These are phyloP conservation scores for Tolypocladium ovalisporum DNA, from an alignment of 2,329 filamentous ascomycete genomes.

Conservation along the genomic window DNA sequence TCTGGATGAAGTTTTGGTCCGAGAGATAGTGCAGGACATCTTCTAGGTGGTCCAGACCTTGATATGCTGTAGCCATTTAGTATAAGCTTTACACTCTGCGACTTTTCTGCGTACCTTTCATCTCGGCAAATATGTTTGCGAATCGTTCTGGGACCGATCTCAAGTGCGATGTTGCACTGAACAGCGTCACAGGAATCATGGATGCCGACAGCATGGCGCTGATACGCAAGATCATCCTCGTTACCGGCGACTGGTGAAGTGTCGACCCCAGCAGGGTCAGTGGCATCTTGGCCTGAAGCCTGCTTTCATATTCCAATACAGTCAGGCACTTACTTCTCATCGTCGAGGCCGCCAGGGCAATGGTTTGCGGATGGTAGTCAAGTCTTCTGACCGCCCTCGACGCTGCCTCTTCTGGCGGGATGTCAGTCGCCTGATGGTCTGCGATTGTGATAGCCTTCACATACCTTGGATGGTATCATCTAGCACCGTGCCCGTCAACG, in stretches of 20 bases:
- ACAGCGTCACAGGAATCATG: conserved; percentile 11
- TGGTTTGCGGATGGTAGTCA: conserved; percentile 9
- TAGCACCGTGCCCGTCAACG: conserved; percentile 2
- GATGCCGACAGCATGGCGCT: conserved; percentile 13
- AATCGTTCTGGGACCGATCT: conserved; percentile 7
- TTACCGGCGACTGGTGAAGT: conserved; percentile 13
- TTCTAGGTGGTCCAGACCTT: conserved; percentile 8
- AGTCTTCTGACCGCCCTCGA: conserved; percentile 7
- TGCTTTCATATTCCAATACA: conserved; percentile 7
- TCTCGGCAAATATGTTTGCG: conserved; percentile 5
- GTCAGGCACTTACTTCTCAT: conserved; percentile 9
- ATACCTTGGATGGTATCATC: conserved; percentile 6
- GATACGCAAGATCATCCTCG: conserved; percentile 11
- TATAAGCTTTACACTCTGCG: neutral
- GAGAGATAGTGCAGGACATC: conserved; percentile 12
- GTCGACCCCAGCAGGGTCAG: conserved; percentile 9
- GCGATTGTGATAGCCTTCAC: neutral
- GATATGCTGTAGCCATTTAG: conserved; percentile 5
- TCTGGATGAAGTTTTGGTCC: conserved; percentile 14
- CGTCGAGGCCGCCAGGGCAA: conserved; percentile 10
- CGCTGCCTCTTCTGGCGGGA: conserved; percentile 7
- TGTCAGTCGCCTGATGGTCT: neutral
- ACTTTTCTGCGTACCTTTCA: conserved; percentile 4
- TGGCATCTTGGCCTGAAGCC: conserved; percentile 3
- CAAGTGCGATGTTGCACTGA: conserved; percentile 3